Conservation (phyloP, 139 green algal species). For the Micractinium conductrix region DNA sequence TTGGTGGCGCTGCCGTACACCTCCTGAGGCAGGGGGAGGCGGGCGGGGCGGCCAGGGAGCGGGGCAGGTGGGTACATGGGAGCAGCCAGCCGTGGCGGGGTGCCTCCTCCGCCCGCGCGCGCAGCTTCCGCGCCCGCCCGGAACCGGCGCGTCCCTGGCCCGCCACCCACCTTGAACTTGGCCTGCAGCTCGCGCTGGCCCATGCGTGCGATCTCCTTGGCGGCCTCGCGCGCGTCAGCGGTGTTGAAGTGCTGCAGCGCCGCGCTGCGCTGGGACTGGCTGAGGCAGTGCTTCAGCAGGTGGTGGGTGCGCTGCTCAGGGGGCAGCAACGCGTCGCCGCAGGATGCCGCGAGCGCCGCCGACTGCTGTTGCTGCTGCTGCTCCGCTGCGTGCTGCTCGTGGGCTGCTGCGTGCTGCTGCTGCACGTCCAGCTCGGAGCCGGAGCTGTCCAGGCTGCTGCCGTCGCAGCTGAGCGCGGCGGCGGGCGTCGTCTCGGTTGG, state of each 20-base stretch:
- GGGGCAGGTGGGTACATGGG: too few species aligned
- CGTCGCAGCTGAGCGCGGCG: not conserved
- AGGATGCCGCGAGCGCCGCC: too few species aligned
- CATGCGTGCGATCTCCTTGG: constrained; percentile 52
- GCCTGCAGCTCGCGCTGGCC: constrained; percentile 57
- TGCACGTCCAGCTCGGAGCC: not conserved
- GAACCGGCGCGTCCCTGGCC: not conserved
- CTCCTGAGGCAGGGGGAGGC: not conserved
- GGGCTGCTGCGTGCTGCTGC: not conserved
- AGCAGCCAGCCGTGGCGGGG: not conserved
- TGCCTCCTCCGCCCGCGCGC: not conserved
- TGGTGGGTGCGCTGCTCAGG: constrained; percentile 43
- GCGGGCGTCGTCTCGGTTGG: too few species aligned
- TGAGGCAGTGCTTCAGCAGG: constrained; percentile 56
- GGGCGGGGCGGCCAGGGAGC: not conserved
- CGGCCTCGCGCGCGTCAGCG: constrained; percentile 47
- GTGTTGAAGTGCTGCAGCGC: constrained; percentile 49
- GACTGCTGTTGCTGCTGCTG: too few species aligned
- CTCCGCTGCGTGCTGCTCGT: too few species aligned
- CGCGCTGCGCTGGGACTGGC: constrained; percentile 26
- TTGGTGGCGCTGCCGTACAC: constrained; percentile 54
- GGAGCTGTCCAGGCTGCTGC: constrained; percentile 1
- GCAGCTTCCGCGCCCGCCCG: not conserved
- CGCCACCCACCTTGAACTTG: constrained; percentile 42
- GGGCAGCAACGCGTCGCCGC: not conserved